Conservation (phyloP, 352 stramenopile species). For the Pythium chondricola region DNA sequence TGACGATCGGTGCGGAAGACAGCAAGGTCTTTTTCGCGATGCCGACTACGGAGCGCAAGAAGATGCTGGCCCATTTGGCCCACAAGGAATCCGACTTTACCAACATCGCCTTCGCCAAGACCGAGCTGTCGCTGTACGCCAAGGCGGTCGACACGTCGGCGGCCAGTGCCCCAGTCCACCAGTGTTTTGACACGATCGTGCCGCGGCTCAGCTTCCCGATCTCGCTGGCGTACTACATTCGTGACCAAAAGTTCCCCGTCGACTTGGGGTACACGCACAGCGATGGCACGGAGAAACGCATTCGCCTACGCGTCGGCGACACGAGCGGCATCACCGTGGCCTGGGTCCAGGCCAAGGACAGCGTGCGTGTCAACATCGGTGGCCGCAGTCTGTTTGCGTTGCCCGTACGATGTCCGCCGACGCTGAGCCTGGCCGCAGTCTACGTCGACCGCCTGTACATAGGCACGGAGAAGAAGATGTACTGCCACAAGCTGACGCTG, state of each 20-base stretch:
- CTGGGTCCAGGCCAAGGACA: conserved; percentile 58
- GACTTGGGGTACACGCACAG: conserved; percentile 39
- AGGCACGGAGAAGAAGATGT: conserved; percentile 72
- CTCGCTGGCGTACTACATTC: conserved; percentile 74
- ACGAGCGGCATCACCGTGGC: conserved; percentile 35
- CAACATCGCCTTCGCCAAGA: conserved; percentile 43
- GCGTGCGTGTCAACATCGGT: conserved; percentile 50
- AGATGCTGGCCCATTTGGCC: conserved; percentile 51
- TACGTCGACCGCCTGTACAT: conserved; percentile 70
- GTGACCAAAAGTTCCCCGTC: conserved; percentile 65
- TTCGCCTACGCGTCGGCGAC: conserved; percentile 39
- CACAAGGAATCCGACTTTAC: conserved; percentile 41
- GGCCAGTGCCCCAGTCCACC: background rate
- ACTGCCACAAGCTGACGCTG: conserved; percentile 73
- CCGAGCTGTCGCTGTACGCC: conserved; percentile 53
- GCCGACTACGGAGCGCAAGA: conserved; percentile 36
- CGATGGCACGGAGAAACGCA: conserved; percentile 31
- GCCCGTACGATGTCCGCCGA: conserved; percentile 29
- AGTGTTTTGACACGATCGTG: conserved; percentile 13
- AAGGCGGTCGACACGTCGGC: background rate
- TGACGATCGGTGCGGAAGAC: conserved; percentile 46
- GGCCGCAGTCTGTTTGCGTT: conserved; percentile 62
- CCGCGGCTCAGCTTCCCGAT: conserved; percentile 60
- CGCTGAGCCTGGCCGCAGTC: conserved; percentile 34
- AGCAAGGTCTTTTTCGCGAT: conserved; percentile 29